These are phyloP conservation scores for Lizonia empirigonia DNA, from an alignment of 2,329 filamentous ascomycete species.

Conservation along the genomic window DNA sequence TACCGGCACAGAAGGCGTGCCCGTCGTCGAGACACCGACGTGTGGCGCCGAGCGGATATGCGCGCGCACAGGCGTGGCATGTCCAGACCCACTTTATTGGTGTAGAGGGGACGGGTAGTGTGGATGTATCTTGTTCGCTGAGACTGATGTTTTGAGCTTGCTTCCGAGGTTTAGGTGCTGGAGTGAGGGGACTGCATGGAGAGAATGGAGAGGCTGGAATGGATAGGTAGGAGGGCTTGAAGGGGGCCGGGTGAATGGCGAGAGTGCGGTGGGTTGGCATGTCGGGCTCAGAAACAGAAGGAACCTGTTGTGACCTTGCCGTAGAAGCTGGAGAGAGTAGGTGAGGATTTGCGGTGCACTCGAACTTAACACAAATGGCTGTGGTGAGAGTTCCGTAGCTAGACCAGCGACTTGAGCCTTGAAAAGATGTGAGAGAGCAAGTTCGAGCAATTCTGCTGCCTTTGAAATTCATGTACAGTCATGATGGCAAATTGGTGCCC, in stretches of 20 bases:
- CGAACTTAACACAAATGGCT: too few species aligned
- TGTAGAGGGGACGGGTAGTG: conserved; percentile 16
- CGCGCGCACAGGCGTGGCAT: conserved; percentile 57
- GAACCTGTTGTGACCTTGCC: too few species aligned
- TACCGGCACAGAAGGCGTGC: conserved; percentile 60
- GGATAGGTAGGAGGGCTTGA: conserved; percentile 52
- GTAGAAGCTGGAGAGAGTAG: too few species aligned
- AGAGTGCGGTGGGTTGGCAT: conserved; percentile 7
- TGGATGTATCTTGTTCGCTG: conserved; percentile 19
- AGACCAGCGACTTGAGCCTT: not conserved
- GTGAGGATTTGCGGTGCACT: too few species aligned
- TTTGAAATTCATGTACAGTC: not conserved
- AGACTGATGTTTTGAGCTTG: not conserved
- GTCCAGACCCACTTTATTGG: conserved; percentile 59
- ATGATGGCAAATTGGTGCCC: not conserved
- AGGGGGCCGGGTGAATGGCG: conserved; percentile 48
- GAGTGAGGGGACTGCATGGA: conserved; percentile 36
- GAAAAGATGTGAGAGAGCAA: not conserved
- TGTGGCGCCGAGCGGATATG: conserved; percentile 57
- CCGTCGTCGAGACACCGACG: conserved; percentile 61
- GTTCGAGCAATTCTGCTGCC: not conserved
- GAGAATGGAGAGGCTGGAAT: conserved; percentile 55
- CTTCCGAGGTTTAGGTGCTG: conserved; percentile 14
- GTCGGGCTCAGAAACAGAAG: not conserved
- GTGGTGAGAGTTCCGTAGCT: too few species aligned